Evolutionary conservation across 345 rosid genomes (phyloP).

Genomic region (Acer yangbiense): DNA sequence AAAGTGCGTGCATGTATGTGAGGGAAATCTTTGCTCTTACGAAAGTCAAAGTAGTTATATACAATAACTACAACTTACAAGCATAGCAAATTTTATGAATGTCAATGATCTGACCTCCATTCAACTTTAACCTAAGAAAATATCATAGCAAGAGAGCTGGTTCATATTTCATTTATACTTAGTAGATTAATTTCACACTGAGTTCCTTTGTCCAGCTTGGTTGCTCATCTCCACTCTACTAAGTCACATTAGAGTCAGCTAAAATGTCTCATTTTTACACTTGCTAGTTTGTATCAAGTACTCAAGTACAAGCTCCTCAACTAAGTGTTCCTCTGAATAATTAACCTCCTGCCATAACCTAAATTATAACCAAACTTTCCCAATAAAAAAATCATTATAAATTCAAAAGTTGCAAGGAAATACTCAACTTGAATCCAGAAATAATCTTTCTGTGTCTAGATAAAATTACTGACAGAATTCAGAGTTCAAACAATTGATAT

Average conservation of each 20-base stretch:
- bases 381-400: background rate
- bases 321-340: background rate
- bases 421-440: slow-evolving; percentile 9
- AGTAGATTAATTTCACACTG: background rate
- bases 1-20: background rate
- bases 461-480: background rate
- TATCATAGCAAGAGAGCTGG: background rate
- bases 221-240: background rate
- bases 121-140: slow-evolving; percentile 1
- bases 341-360: background rate
- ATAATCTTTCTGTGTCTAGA: background rate
- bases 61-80: background rate
- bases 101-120: background rate
- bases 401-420: background rate
- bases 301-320: background rate
- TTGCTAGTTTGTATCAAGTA: background rate
- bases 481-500: background rate
- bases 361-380: background rate
- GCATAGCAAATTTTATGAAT: background rate
- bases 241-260: background rate
- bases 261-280: background rate
- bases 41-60: background rate
- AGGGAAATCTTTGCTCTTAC: background rate
- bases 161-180: slow-evolving; percentile 3
- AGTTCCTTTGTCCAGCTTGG: slow-evolving; percentile 4